Base-by-base conservation (phyloP, 768 basidiomycete species). In the Tricholoma furcatifolium region DNA sequence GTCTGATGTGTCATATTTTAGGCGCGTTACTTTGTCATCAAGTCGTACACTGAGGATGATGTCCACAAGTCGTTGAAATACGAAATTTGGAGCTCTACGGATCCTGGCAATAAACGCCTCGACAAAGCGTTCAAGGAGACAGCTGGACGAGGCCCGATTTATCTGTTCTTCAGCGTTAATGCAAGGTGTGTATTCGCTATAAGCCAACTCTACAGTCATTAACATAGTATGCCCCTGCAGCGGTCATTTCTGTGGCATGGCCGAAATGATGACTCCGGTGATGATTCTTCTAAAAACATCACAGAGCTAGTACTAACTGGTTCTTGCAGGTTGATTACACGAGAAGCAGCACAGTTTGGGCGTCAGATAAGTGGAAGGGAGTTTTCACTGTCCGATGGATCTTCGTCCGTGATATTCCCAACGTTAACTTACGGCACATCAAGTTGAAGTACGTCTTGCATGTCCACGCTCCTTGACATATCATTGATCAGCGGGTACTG, bases 301-400 rank as follows among this genome's bases (percentile, higher is more conserved):
- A 17, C n/a, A 23, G 21, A 4, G 5, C 21, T 40, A 53, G 39
- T 10, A 41, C 30, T 31, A 50, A 47, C 14, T 51, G 35, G 14
- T 20, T 7, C 21, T 36, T 56, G 40, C 52, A 87, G 80, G 90
- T 98, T 34, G 96, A 98, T 67, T 95, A 98, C 68, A 88, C 90
- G 5, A 82, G 88, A 53, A 93, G 92, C 66, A 94, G 91, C 56
- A 98, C 89, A 1, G 97, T 99, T 17, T 99, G 97, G 97, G 95
- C 95, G 1, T 95, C 95, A 31, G 95, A 98, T 71, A 99, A 99
- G 68, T 99, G 97, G 97, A 98, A 99, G 70, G 97, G 97, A 20
- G 93, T 98, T 47, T 97, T 99, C 78, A 96, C 95, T 73, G 93
- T 99, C 21, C 82, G 88, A 51, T 98, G 97, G 97, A 86, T 98